Evolutionary conservation across 2,329 filamentous ascomycete species (phyloP).

Genomic region (Exserohilum rostratum): DNA sequence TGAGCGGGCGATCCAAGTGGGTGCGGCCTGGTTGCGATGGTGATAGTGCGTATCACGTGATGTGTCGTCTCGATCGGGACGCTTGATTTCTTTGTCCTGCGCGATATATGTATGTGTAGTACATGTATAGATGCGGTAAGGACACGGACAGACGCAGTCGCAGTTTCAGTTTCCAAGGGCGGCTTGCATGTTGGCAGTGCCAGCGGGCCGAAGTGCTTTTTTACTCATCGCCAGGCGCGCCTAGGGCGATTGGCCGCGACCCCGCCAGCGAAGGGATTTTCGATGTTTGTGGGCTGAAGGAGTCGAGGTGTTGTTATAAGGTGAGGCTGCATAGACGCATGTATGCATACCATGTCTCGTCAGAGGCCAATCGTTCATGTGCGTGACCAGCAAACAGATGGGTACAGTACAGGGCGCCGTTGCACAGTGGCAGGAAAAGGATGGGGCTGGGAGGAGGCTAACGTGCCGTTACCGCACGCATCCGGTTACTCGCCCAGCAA

Average conservation of each 20-base stretch:
- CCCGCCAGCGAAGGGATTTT: too few species aligned
- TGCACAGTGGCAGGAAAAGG: not conserved
- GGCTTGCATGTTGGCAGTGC: not conserved
- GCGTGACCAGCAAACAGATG: conserved; percentile 4
- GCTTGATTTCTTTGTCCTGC: too few species aligned
- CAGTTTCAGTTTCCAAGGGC: not conserved
- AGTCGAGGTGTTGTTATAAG: not conserved
- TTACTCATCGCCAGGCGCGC: conserved; percentile 6
- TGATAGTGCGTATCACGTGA: not conserved
- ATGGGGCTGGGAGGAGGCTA: conserved; percentile 9
- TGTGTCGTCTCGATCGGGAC: too few species aligned
- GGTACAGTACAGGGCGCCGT: too few species aligned
- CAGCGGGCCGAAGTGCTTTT: not conserved
- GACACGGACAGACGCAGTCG: too few species aligned
- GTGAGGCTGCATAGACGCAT: conserved; percentile 12
- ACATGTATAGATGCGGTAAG: too few species aligned
- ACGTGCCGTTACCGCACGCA: conserved; percentile 10
- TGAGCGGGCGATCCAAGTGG: not conserved
- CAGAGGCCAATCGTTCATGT: conserved; percentile 6
- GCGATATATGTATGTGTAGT: too few species aligned
- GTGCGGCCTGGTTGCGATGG: not conserved
- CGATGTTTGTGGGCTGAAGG: not conserved
- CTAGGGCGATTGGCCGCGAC: not conserved
- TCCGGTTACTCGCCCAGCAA: conserved; percentile 26
- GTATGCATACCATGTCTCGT: conserved; percentile 5